Evolutionary conservation across 495 filamentous ascomycete genomes (phyloP).

Genomic region (Aspergillus cavernicola): DNA sequence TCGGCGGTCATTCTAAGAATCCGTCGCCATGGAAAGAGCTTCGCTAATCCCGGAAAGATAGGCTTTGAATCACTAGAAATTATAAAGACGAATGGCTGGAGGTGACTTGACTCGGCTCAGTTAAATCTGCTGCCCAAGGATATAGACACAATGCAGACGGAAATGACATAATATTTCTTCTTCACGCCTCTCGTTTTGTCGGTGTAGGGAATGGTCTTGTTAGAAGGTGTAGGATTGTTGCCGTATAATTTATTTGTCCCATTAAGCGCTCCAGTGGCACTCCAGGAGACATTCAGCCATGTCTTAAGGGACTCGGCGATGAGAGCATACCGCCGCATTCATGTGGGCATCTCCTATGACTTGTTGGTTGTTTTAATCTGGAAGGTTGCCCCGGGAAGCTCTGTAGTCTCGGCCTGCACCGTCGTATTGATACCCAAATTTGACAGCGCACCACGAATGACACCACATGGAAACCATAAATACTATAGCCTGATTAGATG

Average conservation of each 20-base stretch:
- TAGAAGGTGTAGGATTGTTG: too few relatives aligned
- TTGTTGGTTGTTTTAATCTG: conserved; percentile 87
- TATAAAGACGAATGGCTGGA: conserved; percentile 26
- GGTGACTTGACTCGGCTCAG: conserved; percentile 8
- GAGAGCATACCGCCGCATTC: not conserved
- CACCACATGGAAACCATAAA: conserved; percentile 89
- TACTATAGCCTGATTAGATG: conserved; percentile 52
- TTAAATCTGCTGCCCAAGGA: conserved; percentile 3
- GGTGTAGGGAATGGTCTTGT: not conserved
- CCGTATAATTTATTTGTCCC: too few relatives aligned
- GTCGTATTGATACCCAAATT: conserved; percentile 87
- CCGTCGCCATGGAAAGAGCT: conserved; percentile 26
- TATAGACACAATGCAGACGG: conserved; percentile 16
- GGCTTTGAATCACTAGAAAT: conserved; percentile 38
- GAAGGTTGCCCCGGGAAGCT: conserved; percentile 85
- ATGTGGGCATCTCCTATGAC: conserved; percentile 23
- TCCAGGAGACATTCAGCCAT: not conserved
- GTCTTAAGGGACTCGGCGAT: not conserved
- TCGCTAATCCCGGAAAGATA: conserved; percentile 47
- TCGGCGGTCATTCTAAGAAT: conserved; percentile 13
- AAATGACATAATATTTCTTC: conserved; percentile 16
- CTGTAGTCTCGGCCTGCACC: conserved; percentile 82
- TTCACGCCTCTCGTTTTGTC: conserved; percentile 9
- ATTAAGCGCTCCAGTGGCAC: not conserved
- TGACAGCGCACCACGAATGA: conserved; percentile 83